Base-by-base conservation (phyloP, 2,329 filamentous ascomycete species). In the Colletotrichum magnum region DNA sequence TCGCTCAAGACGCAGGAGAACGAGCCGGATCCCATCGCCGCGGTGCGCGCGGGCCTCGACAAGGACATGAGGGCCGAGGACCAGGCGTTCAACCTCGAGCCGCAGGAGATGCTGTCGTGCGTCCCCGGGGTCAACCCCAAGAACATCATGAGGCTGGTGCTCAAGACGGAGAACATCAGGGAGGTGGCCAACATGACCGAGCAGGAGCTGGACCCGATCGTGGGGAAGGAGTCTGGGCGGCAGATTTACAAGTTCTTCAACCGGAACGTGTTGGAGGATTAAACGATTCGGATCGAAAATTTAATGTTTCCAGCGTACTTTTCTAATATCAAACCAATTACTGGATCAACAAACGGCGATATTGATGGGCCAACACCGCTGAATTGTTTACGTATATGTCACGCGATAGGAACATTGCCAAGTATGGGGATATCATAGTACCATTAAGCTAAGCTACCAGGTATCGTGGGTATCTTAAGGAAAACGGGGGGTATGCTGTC, bases 1-100 rank as follows among this genome's bases (percentile, higher is more conserved):
- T 92, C 94, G 73, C 88, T 99, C 63, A 99, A 99, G 83, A 92
- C 94, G 73, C 92, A 94, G 75, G 92, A 95, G 74, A 86, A 91
- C 3, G 96, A 99, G 80, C 96, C 96, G 0, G 95, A 99, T 78
- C 96, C 96, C 1, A 87, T 97, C 43, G 90, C 90, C 3, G 96
- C 96, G 0, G 94, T 97, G 7, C 90, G 92, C 68, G 89, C 95
- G 2, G 96, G 96, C 0, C 83, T 99, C 1, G 90, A 93, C 28
- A 87, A 85, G 73, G 84, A 86, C 58, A 84, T 89, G 78, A 86
- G 82, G 75, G 88, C 86, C 2, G 90, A 90, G 68, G 87, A 92
- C 73, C 89, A 93, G 74, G 89, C 86, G 0, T 97, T 97, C 76
- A 97, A 94, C 74, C 88, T 92, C 70, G 90, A 94, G 74, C 94